phyloP scores from a whole-genome alignment of 129 eudicot genomes.

The Apium graveolens region DNA sequence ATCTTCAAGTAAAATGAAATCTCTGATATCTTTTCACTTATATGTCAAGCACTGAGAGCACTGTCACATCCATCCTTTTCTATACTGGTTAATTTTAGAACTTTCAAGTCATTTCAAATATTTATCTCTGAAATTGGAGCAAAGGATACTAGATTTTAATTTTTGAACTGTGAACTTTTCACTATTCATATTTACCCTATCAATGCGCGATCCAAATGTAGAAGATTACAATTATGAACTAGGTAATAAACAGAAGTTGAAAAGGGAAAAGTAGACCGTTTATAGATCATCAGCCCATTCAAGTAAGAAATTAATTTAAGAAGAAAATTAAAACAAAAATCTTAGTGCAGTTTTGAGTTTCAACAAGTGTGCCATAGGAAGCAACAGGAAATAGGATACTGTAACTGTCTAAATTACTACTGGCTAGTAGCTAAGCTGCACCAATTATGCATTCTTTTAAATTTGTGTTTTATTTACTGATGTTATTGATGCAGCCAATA shows the following conservation, averaged over 20 bases:
- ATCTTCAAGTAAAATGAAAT: not conserved
- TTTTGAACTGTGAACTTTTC: too few species aligned
- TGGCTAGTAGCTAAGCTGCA: not conserved
- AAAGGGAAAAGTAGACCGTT: not conserved
- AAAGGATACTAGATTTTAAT: too few species aligned
- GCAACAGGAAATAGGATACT: not conserved
- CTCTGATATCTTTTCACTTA: not conserved
- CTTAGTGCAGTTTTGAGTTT: too few species aligned
- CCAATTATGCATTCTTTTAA: not conserved
- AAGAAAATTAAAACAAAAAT: too few species aligned
- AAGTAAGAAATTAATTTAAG: too few species aligned
- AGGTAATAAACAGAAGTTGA: not conserved
- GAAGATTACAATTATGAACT: not conserved
- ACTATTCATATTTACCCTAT: not conserved
- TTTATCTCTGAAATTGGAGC: not conserved
- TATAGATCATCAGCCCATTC: not conserved
- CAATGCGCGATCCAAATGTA: not conserved
- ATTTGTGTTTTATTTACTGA: not conserved
- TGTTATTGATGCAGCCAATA: conserved; percentile 32
- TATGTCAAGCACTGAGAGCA: not conserved
- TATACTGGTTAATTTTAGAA: not conserved
- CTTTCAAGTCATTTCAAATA: not conserved
- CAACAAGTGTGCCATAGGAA: too few species aligned
- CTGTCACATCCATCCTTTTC: not conserved
- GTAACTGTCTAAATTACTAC: not conserved